Evolutionary conservation across 352 stramenopile species (phyloP), one percentile per base, ranked within the genome.

Genomic region (Phytophthora melonis): DNA sequence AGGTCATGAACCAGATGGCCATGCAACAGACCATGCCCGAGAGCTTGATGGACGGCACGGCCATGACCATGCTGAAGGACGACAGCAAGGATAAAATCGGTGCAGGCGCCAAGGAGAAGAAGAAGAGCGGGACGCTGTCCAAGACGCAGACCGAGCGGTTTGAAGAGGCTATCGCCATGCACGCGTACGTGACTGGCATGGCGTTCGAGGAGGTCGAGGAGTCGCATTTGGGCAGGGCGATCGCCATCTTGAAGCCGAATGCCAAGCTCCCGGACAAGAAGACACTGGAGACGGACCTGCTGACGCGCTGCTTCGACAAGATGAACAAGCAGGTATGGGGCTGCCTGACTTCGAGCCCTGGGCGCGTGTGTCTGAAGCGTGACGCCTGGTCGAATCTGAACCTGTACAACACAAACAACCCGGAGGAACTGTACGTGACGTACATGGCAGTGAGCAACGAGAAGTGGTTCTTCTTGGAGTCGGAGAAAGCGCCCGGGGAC

Each of bases 291-390:
- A 71, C 54, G 13, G 86, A 93, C 16, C 60, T 95, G 52, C 70
- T 93, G 63, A 61, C 78, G 8, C 84, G 87, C 14, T 95, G 88
- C 68, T 94, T 90, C 67, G 88, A 95, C 63, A 95, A 94, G 41
- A 92, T 94, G 83, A 80, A 94, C 81, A 95, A 93, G 53, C 87
- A 92, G 58, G 88, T 95, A 68, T 95, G 88, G 87, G 79, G 78
- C 14, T 91, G 90, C 58, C 55, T 95, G 9, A 92, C 84, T 0
- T 72, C 84, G n/a, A 92, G 76, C 66, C 66, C 41, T 30, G 83
- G 80, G 13, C 77, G 86, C 1, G 84, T 93, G 47, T 95, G 88
- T 69, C 77, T 94, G 52, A 93, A 94, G 74, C 75, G 87, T 52
- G 88, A 95, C 58, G 88, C 84, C 21, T 95, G 88, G 87, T 93